A percentile compares a stretch with the other conserved stretches of the same genome.
These are phyloP conservation scores for Thielaviopsis populi DNA, from an alignment of 2,329 filamentous ascomycete genomes.

Conservation along the genomic window DNA sequence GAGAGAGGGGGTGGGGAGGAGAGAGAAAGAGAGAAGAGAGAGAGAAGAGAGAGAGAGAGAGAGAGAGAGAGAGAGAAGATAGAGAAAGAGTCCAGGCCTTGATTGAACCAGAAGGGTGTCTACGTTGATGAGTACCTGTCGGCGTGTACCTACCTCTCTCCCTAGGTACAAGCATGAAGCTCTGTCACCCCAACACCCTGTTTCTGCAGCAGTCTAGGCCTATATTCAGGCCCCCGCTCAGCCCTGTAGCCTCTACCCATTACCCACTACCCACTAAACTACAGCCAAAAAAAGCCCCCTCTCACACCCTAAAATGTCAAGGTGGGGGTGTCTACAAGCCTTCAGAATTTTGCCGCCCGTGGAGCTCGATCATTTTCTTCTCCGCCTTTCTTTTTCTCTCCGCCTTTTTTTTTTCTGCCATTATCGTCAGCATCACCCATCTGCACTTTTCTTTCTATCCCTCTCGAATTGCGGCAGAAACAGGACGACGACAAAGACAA, in stretches of 20 bases:
- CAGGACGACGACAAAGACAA: too few relatives aligned
- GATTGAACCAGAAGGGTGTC: too few relatives aligned
- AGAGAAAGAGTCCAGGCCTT: not conserved
- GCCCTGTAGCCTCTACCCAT: too few relatives aligned
- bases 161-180: too few relatives aligned
- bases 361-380: conserved; percentile 1
- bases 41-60: too few relatives aligned
- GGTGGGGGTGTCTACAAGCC: not conserved
- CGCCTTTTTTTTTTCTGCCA: not conserved
- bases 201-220: not conserved
- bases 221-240: not conserved
- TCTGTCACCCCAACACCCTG: not conserved
- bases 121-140: too few relatives aligned
- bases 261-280: too few relatives aligned
- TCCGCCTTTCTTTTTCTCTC: not conserved
- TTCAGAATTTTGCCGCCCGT: not conserved
- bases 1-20: not conserved
- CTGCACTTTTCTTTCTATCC: too few relatives aligned
- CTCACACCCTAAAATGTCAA: not conserved
- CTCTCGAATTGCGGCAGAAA: too few relatives aligned
- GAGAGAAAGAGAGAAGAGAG: not conserved
- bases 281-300: not conserved
- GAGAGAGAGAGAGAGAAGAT: not conserved
- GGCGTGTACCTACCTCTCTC: too few relatives aligned
- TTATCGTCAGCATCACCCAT: not conserved